Percentiles rank a stretch among this genome's conserved stretches.
These are phyloP conservation scores for Lepidium sativum DNA, from an alignment of 345 rosid species.

Conservation along the genomic window DNA sequence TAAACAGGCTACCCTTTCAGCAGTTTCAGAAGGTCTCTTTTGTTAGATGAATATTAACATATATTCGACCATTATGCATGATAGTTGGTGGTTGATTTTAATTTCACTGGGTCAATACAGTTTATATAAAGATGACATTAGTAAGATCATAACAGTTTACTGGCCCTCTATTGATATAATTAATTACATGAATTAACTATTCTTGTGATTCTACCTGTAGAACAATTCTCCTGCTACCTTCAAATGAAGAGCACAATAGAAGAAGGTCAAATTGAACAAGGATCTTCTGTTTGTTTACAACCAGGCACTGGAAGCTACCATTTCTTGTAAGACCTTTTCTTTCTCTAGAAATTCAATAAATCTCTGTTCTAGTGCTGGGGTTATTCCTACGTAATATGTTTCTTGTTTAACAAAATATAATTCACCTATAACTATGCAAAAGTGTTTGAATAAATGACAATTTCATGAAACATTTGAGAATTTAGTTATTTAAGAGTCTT, in stretches of 20 bases:
- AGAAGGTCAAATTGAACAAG: conserved; percentile 46
- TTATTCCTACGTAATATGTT: neutral
- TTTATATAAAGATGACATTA: neutral
- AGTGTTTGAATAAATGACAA: neutral
- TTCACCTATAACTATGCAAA: neutral
- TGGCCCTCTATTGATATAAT: neutral
- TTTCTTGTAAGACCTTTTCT: conserved; percentile 59
- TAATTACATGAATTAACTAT: neutral
- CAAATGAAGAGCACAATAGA: conserved; percentile 70
- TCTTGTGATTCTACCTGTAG: conserved; percentile 31
- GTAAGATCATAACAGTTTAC: neutral
- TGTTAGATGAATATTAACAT: neutral
- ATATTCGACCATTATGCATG: neutral
- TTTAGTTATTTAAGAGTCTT: conserved; percentile 1
- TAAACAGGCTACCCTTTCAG: conserved; percentile 52
- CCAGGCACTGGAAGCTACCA: conserved; percentile 89
- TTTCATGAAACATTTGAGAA: neutral
- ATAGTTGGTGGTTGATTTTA: neutral
- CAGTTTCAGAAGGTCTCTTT: conserved; percentile 64
- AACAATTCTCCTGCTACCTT: conserved; percentile 67
- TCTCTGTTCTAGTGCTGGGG: neutral
- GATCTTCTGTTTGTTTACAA: conserved; percentile 57
- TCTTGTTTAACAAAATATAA: neutral
- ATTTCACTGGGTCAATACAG: neutral
- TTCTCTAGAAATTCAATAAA: neutral